phyloP scores from a whole-genome alignment of 2,329 filamentous ascomycete species.

The Davidsoniella neocaledoniae region DNA sequence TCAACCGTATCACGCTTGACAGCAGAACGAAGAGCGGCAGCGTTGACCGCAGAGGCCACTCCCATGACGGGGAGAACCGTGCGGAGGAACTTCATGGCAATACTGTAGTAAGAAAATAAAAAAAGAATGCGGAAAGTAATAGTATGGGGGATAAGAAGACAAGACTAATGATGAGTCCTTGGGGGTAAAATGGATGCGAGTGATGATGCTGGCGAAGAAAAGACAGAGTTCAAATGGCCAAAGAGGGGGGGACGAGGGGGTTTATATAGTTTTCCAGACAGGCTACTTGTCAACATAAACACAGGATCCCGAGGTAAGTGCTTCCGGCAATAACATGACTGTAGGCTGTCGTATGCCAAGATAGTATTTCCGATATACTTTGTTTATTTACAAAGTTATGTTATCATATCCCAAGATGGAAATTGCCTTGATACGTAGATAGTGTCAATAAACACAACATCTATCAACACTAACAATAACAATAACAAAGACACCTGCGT shows the following conservation, averaged over 20 bases:
- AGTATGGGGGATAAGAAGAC: conserved; percentile 7
- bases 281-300: too few relatives aligned
- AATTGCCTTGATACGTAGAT: too few relatives aligned
- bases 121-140: conserved; percentile 10
- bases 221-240: not conserved
- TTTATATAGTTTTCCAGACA: conserved; percentile 4
- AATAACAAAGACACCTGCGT: too few relatives aligned
- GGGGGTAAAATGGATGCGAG: not conserved
- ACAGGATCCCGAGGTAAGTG: too few relatives aligned
- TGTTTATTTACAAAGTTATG: too few relatives aligned
- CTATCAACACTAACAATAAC: too few relatives aligned
- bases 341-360: too few relatives aligned
- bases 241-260: not conserved
- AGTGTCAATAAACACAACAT: too few relatives aligned
- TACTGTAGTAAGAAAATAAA: conserved; percentile 1
- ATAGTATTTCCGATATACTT: too few relatives aligned
- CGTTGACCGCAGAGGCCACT: conserved; percentile 12
- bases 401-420: too few relatives aligned
- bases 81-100: conserved; percentile 12
- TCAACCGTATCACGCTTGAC: conserved; percentile 10
- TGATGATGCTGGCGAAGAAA: conserved; percentile 6
- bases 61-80: conserved; percentile 12
- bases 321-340: too few relatives aligned
- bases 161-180: conserved; percentile 1
- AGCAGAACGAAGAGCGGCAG: conserved; percentile 6